Evolutionary conservation across 441 rosid genomes (phyloP).

Genomic region (Croton laevigatus): DNA sequence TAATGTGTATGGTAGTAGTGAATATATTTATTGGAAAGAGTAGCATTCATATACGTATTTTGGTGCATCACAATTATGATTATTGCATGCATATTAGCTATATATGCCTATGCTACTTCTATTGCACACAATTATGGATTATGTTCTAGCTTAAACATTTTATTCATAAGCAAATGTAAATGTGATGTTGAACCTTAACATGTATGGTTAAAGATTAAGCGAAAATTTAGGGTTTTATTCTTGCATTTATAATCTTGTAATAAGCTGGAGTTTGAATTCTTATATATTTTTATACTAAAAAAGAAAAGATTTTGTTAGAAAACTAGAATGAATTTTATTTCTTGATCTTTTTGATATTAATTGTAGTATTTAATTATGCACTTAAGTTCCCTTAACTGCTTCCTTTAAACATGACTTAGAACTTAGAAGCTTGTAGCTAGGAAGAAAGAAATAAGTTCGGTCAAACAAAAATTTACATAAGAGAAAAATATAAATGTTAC

Average conservation of each 20-base stretch:
- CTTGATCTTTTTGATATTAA: no score
- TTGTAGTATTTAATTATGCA: neutral
- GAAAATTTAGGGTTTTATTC: no score
- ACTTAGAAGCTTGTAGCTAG: neutral
- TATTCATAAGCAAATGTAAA: neutral
- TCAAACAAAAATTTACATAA: neutral
- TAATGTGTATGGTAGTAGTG: constrained; percentile 1
- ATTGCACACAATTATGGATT: neutral
- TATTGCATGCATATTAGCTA: neutral
- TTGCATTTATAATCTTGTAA: no score
- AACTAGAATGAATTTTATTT: no score
- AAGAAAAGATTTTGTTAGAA: no score
- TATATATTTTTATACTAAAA: no score
- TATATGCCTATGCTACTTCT: constrained; percentile 6
- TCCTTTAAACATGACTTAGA: neutral
- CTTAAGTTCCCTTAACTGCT: neutral
- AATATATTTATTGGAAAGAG: neutral
- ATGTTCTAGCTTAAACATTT: neutral
- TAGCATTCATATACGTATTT: constrained; percentile 10
- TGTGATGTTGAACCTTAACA: neutral
- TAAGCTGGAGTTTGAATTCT: no score
- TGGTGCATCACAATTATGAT: neutral
- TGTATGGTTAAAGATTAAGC: neutral
- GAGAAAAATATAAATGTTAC: neutral
- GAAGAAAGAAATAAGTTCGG: neutral